phyloP scores from a whole-genome alignment of 1,284 basidiomycete genomes.

The Naganishia cerealis region DNA sequence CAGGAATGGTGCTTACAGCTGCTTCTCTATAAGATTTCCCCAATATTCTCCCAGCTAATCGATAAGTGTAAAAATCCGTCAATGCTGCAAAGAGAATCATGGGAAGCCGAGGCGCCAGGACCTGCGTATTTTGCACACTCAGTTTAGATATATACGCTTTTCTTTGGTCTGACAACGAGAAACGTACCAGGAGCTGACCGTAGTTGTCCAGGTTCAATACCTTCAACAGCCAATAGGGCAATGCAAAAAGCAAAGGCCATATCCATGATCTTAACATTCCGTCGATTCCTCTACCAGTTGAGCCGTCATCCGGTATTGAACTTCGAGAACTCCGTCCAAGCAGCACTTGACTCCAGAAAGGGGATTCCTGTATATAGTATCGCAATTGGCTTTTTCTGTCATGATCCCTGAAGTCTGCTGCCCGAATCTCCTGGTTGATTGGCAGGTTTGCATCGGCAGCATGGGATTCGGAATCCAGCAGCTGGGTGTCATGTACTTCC shows the following conservation, averaged over 20 bases:
- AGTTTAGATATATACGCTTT: slow-evolving; percentile 19
- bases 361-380: neutral
- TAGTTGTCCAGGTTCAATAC: slow-evolving; percentile 58
- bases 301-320: neutral
- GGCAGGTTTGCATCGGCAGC: slow-evolving; percentile 33
- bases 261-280: slow-evolving; percentile 42
- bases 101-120: slow-evolving; percentile 67
- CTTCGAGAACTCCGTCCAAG: neutral
- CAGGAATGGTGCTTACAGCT: slow-evolving; percentile 61
- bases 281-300: neutral
- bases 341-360: neutral
- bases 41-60: slow-evolving; percentile 64
- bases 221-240: slow-evolving; percentile 72
- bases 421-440: neutral
- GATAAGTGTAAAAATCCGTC: slow-evolving; percentile 74
- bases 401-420: too few relatives aligned
- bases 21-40: slow-evolving; percentile 63
- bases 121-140: slow-evolving; percentile 40
- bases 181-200: slow-evolving; percentile 59
- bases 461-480: neutral
- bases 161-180: neutral
- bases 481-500: neutral
- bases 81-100: slow-evolving; percentile 77
- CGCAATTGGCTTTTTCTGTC: neutral
- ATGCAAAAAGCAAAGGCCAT: slow-evolving; percentile 66